phyloP scores from a whole-genome alignment of 2,329 filamentous ascomycete species.

The Ascochyta fabae region DNA sequence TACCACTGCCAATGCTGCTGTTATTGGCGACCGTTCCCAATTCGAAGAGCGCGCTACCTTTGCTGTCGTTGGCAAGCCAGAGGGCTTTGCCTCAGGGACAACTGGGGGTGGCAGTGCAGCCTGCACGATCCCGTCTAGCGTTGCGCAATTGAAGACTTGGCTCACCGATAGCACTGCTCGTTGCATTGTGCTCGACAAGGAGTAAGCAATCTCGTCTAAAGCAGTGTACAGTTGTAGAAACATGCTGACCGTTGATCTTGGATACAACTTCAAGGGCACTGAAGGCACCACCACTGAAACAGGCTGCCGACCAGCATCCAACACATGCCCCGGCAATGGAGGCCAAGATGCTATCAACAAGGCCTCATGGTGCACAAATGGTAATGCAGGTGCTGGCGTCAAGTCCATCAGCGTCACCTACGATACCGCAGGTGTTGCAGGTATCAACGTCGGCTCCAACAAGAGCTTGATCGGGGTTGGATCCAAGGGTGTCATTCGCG shows the following conservation, averaged over 20 bases:
- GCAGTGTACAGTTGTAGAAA: background rate
- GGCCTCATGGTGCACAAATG: constrained; percentile 62
- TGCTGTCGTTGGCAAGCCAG: constrained; percentile 47
- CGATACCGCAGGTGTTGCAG: constrained; percentile 58
- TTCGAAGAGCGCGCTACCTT: constrained; percentile 23
- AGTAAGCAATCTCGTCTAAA: constrained; percentile 5
- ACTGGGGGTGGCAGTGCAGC: constrained; percentile 66
- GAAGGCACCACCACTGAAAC: constrained; percentile 60
- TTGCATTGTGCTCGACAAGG: constrained; percentile 64
- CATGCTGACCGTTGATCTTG: background rate
- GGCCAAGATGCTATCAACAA: constrained; percentile 66
- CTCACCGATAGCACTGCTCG: constrained; percentile 60
- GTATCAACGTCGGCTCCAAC: constrained; percentile 61
- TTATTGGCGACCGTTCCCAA: constrained; percentile 13
- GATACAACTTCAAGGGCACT: constrained; percentile 60
- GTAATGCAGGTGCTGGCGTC: constrained; percentile 59
- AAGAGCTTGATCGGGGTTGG: constrained; percentile 64
- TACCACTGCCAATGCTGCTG: constrained; percentile 24
- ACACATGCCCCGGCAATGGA: constrained; percentile 58
- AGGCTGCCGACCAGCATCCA: constrained; percentile 60
- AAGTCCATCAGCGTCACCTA: constrained; percentile 50
- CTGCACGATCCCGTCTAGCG: constrained; percentile 61
- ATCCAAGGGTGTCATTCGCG: constrained; percentile 59
- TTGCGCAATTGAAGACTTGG: constrained; percentile 63
- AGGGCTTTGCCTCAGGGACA: constrained; percentile 60